These are phyloP conservation scores for Ephemerocybe angulata DNA, from an alignment of 768 basidiomycete species.

Conservation along the genomic window DNA sequence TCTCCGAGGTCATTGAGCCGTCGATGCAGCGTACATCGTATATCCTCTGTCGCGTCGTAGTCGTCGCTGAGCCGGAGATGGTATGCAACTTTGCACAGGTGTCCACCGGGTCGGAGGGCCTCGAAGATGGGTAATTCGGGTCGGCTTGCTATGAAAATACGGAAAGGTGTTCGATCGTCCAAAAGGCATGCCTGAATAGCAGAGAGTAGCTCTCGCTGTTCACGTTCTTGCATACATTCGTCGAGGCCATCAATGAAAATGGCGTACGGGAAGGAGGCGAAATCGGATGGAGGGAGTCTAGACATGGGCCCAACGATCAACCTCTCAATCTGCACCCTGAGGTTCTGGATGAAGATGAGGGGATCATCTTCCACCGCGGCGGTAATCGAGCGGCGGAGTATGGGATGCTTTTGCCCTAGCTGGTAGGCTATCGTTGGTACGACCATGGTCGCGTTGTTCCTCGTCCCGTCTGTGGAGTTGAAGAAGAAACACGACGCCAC, in stretches of 20 bases:
- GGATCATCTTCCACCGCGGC: background rate
- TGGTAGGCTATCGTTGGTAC: constrained; percentile 13
- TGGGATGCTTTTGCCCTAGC: background rate
- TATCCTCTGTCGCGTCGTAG: constrained; percentile 3
- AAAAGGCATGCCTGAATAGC: constrained; percentile 4
- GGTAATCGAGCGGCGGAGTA: background rate
- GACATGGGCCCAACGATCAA: constrained; percentile 3
- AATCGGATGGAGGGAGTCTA: background rate
- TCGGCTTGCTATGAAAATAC: constrained; percentile 15
- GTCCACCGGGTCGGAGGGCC: background rate
- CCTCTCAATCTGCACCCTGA: constrained; percentile 6
- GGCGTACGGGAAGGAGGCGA: background rate
- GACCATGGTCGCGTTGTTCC: constrained; percentile 6
- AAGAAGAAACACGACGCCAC: constrained; percentile 13
- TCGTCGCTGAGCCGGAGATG: constrained; percentile 4
- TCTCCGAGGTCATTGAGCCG: constrained; percentile 1
- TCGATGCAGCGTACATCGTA: background rate
- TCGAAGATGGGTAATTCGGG: constrained; percentile 10
- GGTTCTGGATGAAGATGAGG: background rate
- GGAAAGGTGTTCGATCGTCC: constrained; percentile 3
- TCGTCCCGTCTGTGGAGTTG: background rate
- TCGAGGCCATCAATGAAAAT: constrained; percentile 13
- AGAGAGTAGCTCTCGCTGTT: constrained; percentile 8
- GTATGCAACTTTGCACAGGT: background rate
- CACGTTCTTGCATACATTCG: constrained; percentile 10